Base-by-base conservation (phyloP, 176 grass and related monocot genomes). In the Oryza longistaminata region DNA sequence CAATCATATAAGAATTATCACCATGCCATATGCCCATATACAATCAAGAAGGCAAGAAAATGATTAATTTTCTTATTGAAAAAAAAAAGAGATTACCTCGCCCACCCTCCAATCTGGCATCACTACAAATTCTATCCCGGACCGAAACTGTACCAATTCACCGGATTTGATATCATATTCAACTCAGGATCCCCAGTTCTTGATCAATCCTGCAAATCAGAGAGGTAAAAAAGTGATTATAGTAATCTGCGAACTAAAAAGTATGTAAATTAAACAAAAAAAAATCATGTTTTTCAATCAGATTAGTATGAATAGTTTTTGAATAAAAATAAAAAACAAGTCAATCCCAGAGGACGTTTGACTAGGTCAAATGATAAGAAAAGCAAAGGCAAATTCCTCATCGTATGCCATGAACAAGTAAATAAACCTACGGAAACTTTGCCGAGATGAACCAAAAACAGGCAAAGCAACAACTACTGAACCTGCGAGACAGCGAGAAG, bases 141-240 rank as follows among this genome's bases (percentile, higher is more conserved):
- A 31, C 84, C 90, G 27, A 86, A 92, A 84, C 80, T 80, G 45
- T 87, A 92, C 78, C 55, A 78, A 29, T 85, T 25, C 17, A 78
- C 79, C 76, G 31, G 75, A 81, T 92, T 83, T 89, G 90, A 80
- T 86, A 88, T 80, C 90, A 92, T 92, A 89, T 87, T 92, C 75
- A 88, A 81, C 78, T 82, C 83, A 45, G 35, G 44, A 67, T 86
- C 70, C 68, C 80, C 80, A 73, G 79, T 80, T 83, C 70, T 83
- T 71, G 79, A 48, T 71, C 71, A 80, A 52, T 58, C 79, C 89
- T 91, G 15, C 53, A 84, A 64, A 60, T 27, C 60, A 58, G 25
- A 34, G 74, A 19, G 13, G 16, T 1, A 42, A 7, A 45, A 34
- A 39, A 9, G 19, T 27, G 43, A 58, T 0, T 21, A 58, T 21